Percentiles rank a stretch among this genome's conserved stretches.
phyloP scores from a whole-genome alignment of 2,329 filamentous ascomycete species.

The Lecanosticta acicola region DNA sequence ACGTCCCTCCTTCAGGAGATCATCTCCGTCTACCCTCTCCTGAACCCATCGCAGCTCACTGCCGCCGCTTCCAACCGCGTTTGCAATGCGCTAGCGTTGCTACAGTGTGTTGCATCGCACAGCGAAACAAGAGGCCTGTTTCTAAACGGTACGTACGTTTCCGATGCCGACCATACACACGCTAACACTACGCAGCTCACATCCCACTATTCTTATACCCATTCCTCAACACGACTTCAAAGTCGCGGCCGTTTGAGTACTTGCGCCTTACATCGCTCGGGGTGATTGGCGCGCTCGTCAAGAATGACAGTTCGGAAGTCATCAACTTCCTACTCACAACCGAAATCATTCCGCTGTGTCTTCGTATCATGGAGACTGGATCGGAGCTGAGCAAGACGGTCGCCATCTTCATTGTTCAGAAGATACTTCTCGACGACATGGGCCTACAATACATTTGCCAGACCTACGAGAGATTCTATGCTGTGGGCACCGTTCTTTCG shows the following conservation, averaged over 20 bases:
- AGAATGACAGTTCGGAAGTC: constrained; percentile 97
- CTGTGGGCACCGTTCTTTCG: constrained; percentile 91
- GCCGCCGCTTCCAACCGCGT: constrained; percentile 96
- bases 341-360: constrained; percentile 94
- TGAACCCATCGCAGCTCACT: constrained; percentile 94
- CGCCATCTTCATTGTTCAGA: constrained; percentile 98
- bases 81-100: constrained; percentile 89
- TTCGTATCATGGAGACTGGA: constrained; percentile 98
- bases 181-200: constrained; percentile 58
- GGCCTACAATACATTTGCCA: constrained; percentile 97
- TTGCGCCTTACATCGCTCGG: constrained; percentile 90
- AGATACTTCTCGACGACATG: constrained; percentile 94
- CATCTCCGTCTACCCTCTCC: constrained; percentile 93
- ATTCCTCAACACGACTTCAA: constrained; percentile 97
- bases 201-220: constrained; percentile 97
- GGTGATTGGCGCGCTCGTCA: constrained; percentile 93
- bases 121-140: constrained; percentile 93
- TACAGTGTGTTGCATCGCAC: constrained; percentile 96
- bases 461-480: constrained; percentile 97
- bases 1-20: constrained; percentile 96
- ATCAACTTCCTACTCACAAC: constrained; percentile 99
- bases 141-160: constrained; percentile 67
- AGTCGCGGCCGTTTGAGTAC: constrained; percentile 96
- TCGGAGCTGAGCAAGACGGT: constrained; percentile 98
- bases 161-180: not conserved